Evolutionary conservation across 75 land plant genomes (phyloP).

Genomic region (Pinus tabuliformis): DNA sequence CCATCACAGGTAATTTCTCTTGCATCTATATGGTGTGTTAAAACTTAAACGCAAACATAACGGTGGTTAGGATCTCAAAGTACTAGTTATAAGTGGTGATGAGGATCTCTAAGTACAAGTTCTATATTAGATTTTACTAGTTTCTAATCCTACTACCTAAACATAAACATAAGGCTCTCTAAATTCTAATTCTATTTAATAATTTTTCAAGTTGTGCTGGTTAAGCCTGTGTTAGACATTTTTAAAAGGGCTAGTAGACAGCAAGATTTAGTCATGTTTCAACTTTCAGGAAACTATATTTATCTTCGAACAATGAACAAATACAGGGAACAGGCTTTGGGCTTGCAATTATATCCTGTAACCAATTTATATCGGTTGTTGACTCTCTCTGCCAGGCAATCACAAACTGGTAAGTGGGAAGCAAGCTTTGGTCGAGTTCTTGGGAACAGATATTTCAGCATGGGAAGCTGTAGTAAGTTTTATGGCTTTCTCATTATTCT

Average conservation of each 20-base stretch:
- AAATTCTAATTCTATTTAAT: not conserved
- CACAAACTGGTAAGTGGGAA: conserved; percentile 51
- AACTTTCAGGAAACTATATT: too few species aligned
- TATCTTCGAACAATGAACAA: not conserved
- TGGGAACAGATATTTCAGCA: conserved; percentile 47
- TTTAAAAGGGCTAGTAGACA: not conserved
- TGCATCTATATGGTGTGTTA: too few species aligned
- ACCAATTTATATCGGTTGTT: not conserved
- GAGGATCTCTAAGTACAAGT: too few species aligned
- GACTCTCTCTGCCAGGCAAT: conserved; percentile 9
- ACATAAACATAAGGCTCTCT: too few species aligned
- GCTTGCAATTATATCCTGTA: not conserved
- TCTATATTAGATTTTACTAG: too few species aligned
- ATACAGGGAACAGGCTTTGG: not conserved
- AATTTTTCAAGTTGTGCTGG: not conserved
- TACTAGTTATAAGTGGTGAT: too few species aligned
- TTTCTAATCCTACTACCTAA: too few species aligned
- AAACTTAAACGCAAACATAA: too few species aligned
- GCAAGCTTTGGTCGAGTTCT: conserved; percentile 44
- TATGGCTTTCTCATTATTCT: not conserved
- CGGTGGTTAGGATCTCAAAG: too few species aligned
- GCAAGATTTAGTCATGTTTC: not conserved
- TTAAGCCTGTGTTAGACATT: not conserved
- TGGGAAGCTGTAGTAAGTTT: conserved; percentile 37
- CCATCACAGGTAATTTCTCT: too few species aligned